A percentile compares a stretch with the other conserved stretches of the same genome.
Evolutionary conservation across 805 yeast species (phyloP).

Genomic region (Candida hungchunana): DNA sequence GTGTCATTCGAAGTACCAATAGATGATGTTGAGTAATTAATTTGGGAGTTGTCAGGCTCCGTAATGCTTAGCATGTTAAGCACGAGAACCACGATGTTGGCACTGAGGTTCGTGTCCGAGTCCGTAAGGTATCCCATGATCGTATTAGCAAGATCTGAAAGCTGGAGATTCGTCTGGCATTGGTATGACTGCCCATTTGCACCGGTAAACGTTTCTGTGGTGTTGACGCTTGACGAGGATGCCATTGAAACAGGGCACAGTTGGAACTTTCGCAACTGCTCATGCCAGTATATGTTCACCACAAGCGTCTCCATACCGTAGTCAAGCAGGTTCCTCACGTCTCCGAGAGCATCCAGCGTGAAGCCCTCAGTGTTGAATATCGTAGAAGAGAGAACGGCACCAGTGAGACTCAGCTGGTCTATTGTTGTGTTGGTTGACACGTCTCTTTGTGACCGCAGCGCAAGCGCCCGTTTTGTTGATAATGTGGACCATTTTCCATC

Average conservation of each 20-base stretch:
- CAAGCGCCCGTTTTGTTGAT: slow-evolving; percentile 4
- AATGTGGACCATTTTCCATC: slow-evolving; percentile 5
- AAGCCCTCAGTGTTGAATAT: slow-evolving; percentile 33
- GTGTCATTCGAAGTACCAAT: slow-evolving; percentile 21
- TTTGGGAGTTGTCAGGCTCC: not conserved
- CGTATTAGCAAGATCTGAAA: slow-evolving; percentile 26
- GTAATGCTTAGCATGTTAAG: slow-evolving; percentile 30
- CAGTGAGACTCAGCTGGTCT: slow-evolving; percentile 36
- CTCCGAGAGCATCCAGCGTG: slow-evolving; percentile 27
- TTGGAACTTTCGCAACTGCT: slow-evolving; percentile 44
- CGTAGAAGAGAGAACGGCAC: slow-evolving; percentile 33
- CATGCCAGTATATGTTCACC: slow-evolving; percentile 56
- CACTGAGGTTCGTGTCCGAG: slow-evolving; percentile 45
- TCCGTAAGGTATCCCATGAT: slow-evolving; percentile 32
- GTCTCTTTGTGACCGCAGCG: slow-evolving; percentile 38
- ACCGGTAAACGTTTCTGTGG: slow-evolving; percentile 11
- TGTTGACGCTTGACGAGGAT: slow-evolving; percentile 2
- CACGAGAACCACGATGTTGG: slow-evolving; percentile 38
- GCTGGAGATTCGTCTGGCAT: slow-evolving; percentile 25
- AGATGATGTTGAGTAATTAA: not conserved
- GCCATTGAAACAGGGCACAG: slow-evolving; percentile 45
- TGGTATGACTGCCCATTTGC: slow-evolving; percentile 7
- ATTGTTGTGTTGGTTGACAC: slow-evolving; percentile 36
- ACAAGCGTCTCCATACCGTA: slow-evolving; percentile 44
- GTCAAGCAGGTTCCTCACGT: slow-evolving; percentile 31